phyloP scores from a whole-genome alignment of 371 early-diverging fungal genomes.

The Actinomortierella wolfii region DNA sequence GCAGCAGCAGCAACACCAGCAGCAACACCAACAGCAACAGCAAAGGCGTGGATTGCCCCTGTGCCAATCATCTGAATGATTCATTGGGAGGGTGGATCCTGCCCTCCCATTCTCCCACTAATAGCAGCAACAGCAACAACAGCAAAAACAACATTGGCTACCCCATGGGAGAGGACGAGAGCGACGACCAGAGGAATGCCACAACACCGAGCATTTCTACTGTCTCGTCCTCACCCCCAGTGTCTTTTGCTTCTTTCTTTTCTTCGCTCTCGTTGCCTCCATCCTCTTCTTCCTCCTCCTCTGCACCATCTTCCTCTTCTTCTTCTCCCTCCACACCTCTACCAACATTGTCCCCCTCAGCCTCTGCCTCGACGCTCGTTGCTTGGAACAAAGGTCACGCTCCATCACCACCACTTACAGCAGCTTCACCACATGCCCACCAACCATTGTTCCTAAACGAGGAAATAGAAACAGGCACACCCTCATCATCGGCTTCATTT shows the following conservation, averaged over 20 bases:
- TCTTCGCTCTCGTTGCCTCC: not conserved
- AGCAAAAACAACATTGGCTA: no score
- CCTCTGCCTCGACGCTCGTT: no score
- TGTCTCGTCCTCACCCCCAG: not conserved
- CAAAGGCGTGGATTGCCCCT: not conserved
- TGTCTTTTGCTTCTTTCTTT: not conserved
- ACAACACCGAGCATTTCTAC: no score
- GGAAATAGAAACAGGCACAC: no score
- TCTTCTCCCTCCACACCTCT: conserved; percentile 23
- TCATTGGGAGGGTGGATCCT: not conserved
- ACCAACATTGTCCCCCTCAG: conserved; percentile 16
- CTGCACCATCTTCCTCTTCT: conserved; percentile 6
- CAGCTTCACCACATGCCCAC: no score
- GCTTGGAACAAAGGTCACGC: no score
- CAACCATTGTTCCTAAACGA: no score
- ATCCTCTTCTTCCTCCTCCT: not conserved
- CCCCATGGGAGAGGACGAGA: no score
- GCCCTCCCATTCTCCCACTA: not conserved
- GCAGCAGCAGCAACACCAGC: not conserved
- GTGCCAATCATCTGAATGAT: no score
- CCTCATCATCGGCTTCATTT: no score
- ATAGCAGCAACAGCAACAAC: not conserved
- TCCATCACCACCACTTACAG: no score
- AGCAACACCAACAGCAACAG: conserved; percentile 6
- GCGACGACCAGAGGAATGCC: no score